phyloP scores from a whole-genome alignment of 2,329 filamentous ascomycete species.

The Blumeria hordei region DNA sequence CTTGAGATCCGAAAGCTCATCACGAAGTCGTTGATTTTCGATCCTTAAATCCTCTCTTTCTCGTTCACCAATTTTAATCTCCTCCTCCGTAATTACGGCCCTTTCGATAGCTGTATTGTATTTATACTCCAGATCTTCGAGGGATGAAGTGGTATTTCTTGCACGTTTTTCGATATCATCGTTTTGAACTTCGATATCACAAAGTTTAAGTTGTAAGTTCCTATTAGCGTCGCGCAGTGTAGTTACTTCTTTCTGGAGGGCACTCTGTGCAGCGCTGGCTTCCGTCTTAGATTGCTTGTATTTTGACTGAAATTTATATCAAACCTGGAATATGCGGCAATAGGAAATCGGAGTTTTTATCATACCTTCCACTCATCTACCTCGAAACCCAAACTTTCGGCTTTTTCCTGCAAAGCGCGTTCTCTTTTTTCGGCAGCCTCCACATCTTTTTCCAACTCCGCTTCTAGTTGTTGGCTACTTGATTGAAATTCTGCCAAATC shows the following conservation, averaged over 20 bases:
- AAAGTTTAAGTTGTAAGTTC: constrained; percentile 55
- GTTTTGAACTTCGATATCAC: constrained; percentile 93
- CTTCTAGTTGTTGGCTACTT: constrained; percentile 81
- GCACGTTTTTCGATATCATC: constrained; percentile 96
- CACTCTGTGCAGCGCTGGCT: constrained; percentile 60
- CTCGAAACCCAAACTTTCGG: constrained; percentile 63
- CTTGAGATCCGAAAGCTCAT: constrained; percentile 79
- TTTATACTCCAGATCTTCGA: constrained; percentile 93
- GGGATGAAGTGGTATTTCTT: constrained; percentile 78
- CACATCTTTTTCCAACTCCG: constrained; percentile 86
- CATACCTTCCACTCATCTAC: constrained; percentile 95
- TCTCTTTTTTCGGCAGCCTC: constrained; percentile 89
- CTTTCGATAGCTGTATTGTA: constrained; percentile 89
- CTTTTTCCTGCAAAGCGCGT: constrained; percentile 62
- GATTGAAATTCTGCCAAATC: constrained; percentile 87
- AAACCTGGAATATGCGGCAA: constrained; percentile 1
- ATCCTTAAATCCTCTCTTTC: constrained; percentile 78
- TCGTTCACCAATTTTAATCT: constrained; percentile 74
- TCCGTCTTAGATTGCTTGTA: constrained; percentile 88
- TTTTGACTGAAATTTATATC: constrained; percentile 39
- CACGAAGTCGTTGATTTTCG: constrained; percentile 67
- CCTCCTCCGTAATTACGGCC: constrained; percentile 80
- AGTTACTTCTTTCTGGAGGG: constrained; percentile 88
- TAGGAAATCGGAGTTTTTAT: not conserved
- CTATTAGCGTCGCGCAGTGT: constrained; percentile 65